Evolutionary conservation across 345 rosid species (phyloP).

Genomic region (Conringia planisiliqua): DNA sequence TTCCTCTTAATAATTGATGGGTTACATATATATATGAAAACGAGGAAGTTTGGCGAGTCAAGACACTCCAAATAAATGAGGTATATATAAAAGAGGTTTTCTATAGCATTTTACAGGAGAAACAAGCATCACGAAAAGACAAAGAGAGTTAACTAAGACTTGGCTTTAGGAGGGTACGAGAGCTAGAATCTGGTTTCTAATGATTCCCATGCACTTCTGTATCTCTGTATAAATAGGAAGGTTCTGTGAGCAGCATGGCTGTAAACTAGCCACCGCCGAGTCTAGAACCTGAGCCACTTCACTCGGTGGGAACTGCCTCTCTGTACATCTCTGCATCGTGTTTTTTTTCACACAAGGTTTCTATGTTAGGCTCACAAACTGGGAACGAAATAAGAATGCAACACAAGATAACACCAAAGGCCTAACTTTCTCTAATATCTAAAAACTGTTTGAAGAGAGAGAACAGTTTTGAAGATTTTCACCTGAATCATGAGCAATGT

Average conservation of each 20-base stretch:
- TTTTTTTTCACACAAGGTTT: background rate
- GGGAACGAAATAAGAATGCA: background rate
- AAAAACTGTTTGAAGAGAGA: background rate
- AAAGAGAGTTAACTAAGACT: background rate
- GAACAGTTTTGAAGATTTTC: background rate
- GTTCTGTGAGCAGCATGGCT: conserved; percentile 73
- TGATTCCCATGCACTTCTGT: conserved; percentile 85
- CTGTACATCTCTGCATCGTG: conserved; percentile 74
- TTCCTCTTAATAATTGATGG: background rate
- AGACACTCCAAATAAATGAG: conserved; percentile 25
- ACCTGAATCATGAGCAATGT: conserved; percentile 85
- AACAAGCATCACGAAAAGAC: conserved; percentile 14
- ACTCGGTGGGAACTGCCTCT: conserved; percentile 75
- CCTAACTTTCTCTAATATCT: background rate
- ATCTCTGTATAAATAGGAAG: conserved; percentile 77
- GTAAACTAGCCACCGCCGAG: conserved; percentile 67
- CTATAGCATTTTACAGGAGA: conserved; percentile 28
- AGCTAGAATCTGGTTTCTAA: conserved; percentile 66
- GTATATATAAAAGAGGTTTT: conserved; percentile 14
- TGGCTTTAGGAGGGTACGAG: conserved; percentile 47
- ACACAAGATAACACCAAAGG: background rate
- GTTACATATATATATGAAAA: background rate
- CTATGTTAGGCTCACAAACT: conserved; percentile 1
- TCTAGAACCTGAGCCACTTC: conserved; percentile 77
- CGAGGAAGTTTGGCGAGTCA: background rate